phyloP scores from a whole-genome alignment of 2,329 filamentous ascomycete genomes.

The Botryotinia calthae region DNA sequence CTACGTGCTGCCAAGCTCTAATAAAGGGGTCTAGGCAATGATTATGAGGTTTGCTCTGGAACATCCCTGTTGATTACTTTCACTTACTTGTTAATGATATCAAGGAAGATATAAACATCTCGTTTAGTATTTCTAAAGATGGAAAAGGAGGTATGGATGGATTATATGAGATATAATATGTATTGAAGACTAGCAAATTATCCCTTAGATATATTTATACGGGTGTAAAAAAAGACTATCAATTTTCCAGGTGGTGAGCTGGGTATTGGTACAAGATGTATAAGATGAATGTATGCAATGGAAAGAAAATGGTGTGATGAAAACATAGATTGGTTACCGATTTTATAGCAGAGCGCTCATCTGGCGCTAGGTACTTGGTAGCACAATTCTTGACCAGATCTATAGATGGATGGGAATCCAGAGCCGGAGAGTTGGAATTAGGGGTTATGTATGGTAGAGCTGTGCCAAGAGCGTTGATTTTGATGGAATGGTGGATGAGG shows the following conservation, averaged over 20 bases:
- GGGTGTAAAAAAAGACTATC: not conserved
- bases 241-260: not conserved
- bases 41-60: not conserved
- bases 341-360: not conserved
- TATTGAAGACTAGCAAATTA: no score
- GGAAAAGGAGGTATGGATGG: not conserved
- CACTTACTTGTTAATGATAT: no score
- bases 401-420: not conserved
- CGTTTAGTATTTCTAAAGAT: not conserved
- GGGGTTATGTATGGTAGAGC: not conserved
- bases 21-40: not conserved
- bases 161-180: not conserved
- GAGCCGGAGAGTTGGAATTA: not conserved
- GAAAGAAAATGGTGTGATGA: not conserved
- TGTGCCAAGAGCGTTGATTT: not conserved
- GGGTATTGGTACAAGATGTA: not conserved
- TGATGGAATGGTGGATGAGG: not conserved
- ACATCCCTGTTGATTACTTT: rapidly evolving
- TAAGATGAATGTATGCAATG: not conserved
- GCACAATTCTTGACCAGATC: not conserved
- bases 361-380: not conserved
- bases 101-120: no score
- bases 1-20: not conserved
- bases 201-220: not conserved
- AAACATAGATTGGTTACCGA: not conserved